These are phyloP conservation scores for Irpex rosettiformis DNA, from an alignment of 1,284 basidiomycete genomes.

Conservation along the genomic window DNA sequence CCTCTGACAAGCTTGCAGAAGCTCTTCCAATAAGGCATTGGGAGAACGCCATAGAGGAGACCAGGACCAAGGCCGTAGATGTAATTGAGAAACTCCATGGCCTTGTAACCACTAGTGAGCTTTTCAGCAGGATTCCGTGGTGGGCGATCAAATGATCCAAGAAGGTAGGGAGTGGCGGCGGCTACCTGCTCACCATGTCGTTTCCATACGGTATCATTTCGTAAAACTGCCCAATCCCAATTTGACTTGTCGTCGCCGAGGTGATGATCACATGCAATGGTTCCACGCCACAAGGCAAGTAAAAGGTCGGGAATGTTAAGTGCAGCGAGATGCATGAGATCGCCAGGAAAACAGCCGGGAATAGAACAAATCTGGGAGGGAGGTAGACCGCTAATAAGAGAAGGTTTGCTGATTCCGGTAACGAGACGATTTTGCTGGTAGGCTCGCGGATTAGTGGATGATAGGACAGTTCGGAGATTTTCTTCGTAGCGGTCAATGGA, in stretches of 20 bases:
- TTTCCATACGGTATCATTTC: conserved; percentile 12
- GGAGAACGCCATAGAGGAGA: conserved; percentile 30
- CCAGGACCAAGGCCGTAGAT: conserved; percentile 37
- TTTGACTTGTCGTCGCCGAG: conserved; percentile 8
- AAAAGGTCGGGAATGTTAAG: conserved; percentile 23
- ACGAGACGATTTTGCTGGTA: conserved; percentile 14
- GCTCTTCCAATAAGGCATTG: conserved; percentile 27
- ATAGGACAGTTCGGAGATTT: conserved; percentile 5
- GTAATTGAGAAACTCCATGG: conserved; percentile 33
- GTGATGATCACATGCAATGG: conserved; percentile 12
- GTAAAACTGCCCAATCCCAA: conserved; percentile 20
- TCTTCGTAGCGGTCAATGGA: background rate
- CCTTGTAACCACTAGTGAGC: conserved; percentile 25
- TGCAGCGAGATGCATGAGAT: conserved; percentile 22
- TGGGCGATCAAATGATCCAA: conserved; percentile 22
- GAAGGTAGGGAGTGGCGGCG: conserved; percentile 13
- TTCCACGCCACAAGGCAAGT: conserved; percentile 19
- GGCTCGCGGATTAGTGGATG: conserved; percentile 2
- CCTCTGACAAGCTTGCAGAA: conserved; percentile 33
- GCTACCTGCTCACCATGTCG: conserved; percentile 16
- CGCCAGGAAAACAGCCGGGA: conserved; percentile 17
- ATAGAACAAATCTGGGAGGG: conserved; percentile 6
- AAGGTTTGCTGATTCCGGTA: conserved; percentile 23
- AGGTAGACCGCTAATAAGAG: conserved; percentile 21
- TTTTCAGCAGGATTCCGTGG: conserved; percentile 25